phyloP scores from a whole-genome alignment of 148 eudicot genomes.

The Persicaria maculosa region DNA sequence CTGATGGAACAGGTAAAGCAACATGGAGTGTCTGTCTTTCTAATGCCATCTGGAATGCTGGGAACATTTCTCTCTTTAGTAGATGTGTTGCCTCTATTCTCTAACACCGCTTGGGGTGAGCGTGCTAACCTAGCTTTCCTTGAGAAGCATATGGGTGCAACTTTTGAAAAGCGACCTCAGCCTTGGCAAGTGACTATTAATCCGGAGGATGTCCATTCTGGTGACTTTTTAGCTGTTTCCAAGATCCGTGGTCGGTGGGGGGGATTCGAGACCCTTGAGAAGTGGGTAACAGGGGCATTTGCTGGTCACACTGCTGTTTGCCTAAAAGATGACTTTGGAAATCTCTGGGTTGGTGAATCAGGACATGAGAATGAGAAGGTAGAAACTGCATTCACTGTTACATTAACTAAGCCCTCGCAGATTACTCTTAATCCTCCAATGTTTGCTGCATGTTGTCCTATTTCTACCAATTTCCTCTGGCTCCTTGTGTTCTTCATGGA shows the following conservation, averaged over 20 bases:
- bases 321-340: slow-evolving; percentile 79
- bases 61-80: slow-evolving; percentile 91
- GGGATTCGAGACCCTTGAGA: slow-evolving; percentile 96
- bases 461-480: background rate
- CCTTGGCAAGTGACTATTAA: slow-evolving; percentile 70
- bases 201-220: slow-evolving; percentile 89
- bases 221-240: slow-evolving; percentile 93
- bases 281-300: slow-evolving; percentile 99
- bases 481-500: background rate
- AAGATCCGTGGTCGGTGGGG: slow-evolving; percentile 99
- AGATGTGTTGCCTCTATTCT: slow-evolving; percentile 86
- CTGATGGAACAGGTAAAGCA: slow-evolving; percentile 72
- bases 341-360: slow-evolving; percentile 98
- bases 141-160: slow-evolving; percentile 90
- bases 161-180: slow-evolving; percentile 72
- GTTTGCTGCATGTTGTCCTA: background rate
- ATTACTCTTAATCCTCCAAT: background rate
- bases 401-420: background rate
- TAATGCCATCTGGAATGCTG: slow-evolving; percentile 99
- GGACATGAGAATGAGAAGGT: slow-evolving; percentile 99
- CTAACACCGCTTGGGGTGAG: slow-evolving; percentile 87
- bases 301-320: slow-evolving; percentile 99
- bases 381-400: slow-evolving; percentile 2
- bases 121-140: slow-evolving; percentile 79
- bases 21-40: slow-evolving; percentile 91